These are phyloP conservation scores for Nothopassalora personata DNA, from an alignment of 2,329 filamentous ascomycete species.

Conservation along the genomic window DNA sequence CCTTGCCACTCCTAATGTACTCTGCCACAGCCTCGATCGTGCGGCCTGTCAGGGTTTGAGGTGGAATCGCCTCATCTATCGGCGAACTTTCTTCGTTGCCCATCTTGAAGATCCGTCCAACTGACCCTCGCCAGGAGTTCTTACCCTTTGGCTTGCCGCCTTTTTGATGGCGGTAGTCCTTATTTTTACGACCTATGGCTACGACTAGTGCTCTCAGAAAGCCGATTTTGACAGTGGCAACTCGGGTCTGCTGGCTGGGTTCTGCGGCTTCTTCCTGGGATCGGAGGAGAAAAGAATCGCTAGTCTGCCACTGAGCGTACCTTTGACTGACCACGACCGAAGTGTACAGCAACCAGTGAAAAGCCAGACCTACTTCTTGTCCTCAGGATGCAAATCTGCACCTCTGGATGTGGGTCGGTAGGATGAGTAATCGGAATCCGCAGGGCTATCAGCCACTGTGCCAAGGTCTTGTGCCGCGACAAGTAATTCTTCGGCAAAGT, in stretches of 20 bases:
- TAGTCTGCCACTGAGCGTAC: neutral
- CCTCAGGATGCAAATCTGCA: neutral
- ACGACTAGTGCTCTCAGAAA: constrained; percentile 16
- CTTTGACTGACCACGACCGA: neutral
- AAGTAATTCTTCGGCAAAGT: too few species aligned
- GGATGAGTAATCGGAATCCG: neutral
- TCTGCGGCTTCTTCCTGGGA: neutral
- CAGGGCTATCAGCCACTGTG: neutral
- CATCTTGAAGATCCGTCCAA: constrained; percentile 54
- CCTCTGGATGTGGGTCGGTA: neutral
- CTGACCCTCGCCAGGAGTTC: constrained; percentile 1
- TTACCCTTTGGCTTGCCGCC: constrained; percentile 19
- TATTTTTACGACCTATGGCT: constrained; percentile 50
- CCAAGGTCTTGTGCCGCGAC: too few species aligned
- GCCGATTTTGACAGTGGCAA: constrained; percentile 8
- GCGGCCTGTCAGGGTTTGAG: constrained; percentile 62
- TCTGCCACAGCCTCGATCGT: constrained; percentile 71
- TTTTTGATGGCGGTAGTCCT: constrained; percentile 37
- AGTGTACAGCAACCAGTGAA: neutral
- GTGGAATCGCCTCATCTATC: constrained; percentile 58
- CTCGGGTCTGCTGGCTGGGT: neutral
- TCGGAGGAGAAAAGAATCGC: neutral
- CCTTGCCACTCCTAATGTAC: constrained; percentile 66
- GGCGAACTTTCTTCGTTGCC: constrained; percentile 73
- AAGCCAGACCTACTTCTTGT: neutral